Percentiles rank a stretch among this genome's conserved stretches.
Evolutionary conservation across 306 rosid species (phyloP).

Genomic region (Astragalus membranaceus): DNA sequence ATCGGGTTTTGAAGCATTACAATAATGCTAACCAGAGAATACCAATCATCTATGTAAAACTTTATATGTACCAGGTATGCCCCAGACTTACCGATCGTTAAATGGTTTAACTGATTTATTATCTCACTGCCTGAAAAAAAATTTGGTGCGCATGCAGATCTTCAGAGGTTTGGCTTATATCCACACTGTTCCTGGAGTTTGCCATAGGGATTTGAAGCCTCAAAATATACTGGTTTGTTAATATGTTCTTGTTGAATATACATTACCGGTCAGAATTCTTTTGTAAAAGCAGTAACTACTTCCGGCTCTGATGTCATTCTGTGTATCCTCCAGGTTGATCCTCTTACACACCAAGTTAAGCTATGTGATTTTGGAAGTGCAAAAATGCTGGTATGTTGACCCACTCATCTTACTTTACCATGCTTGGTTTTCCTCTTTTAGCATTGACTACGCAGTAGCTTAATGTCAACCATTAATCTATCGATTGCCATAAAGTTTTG

Average conservation of each 20-base stretch:
- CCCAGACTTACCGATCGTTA: neutral
- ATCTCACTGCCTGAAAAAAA: slow-evolving; percentile 2
- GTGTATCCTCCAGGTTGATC: slow-evolving; percentile 70
- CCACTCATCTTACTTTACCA: slow-evolving; percentile 13
- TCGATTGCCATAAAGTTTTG: neutral
- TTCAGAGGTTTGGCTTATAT: slow-evolving; percentile 92
- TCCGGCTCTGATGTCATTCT: slow-evolving; percentile 15
- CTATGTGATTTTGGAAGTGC: slow-evolving; percentile 98
- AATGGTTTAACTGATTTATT: neutral
- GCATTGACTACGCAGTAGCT: neutral
- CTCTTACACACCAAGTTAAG: slow-evolving; percentile 91
- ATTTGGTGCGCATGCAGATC: slow-evolving; percentile 41
- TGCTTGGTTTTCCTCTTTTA: neutral
- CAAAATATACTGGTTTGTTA: slow-evolving; percentile 83
- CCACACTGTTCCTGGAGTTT: slow-evolving; percentile 85
- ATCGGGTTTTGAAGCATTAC: slow-evolving; percentile 75
- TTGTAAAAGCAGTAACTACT: neutral
- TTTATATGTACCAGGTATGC: slow-evolving; percentile 85
- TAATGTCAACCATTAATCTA: neutral
- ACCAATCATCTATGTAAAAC: slow-evolving; percentile 84
- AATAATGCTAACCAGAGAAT: slow-evolving; percentile 76
- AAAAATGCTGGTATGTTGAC: slow-evolving; percentile 74
- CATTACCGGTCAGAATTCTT: neutral
- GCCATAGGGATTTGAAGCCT: slow-evolving; percentile 97
- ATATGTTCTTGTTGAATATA: slow-evolving; percentile 7